phyloP scores from a whole-genome alignment of 2,329 filamentous ascomycete species.

The Fonsecaea multimorphosa region DNA sequence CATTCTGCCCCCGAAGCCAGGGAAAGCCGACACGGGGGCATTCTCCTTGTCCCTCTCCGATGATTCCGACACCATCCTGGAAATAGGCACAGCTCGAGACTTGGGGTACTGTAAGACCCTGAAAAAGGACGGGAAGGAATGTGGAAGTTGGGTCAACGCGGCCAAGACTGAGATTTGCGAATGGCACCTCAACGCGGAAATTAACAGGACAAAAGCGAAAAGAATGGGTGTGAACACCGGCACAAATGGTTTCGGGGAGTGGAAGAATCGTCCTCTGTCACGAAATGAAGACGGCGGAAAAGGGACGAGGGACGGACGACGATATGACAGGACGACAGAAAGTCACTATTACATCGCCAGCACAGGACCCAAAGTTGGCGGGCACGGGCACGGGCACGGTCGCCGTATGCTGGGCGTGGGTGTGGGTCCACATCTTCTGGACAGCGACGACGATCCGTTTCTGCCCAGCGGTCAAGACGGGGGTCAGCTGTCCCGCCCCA shows the following conservation, averaged over 20 bases:
- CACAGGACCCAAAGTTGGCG: slow-evolving; percentile 21
- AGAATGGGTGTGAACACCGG: slow-evolving; percentile 82
- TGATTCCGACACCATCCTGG: slow-evolving; percentile 85
- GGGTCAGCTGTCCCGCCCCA: slow-evolving; percentile 45
- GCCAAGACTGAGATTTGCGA: slow-evolving; percentile 90
- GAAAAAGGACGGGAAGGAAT: slow-evolving; percentile 82
- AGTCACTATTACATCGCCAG: slow-evolving; percentile 54
- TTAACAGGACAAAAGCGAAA: slow-evolving; percentile 71
- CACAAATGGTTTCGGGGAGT: slow-evolving; percentile 56
- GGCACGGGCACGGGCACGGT: not conserved
- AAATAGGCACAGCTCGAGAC: slow-evolving; percentile 83
- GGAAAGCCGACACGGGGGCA: slow-evolving; percentile 75
- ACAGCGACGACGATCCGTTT: slow-evolving; percentile 50
- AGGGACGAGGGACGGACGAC: slow-evolving; percentile 36
- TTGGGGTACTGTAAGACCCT: slow-evolving; percentile 85
- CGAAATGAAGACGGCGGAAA: slow-evolving; percentile 31
- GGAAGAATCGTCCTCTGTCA: not conserved
- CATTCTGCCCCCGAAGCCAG: slow-evolving; percentile 83
- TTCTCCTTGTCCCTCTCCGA: slow-evolving; percentile 87
- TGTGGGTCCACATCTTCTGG: not conserved
- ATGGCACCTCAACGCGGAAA: slow-evolving; percentile 83
- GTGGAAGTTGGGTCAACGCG: slow-evolving; percentile 83
- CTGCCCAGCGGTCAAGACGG: slow-evolving; percentile 42
- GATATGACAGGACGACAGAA: slow-evolving; percentile 50
- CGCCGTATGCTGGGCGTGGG: not conserved